Evolutionary conservation across 768 basidiomycete species (phyloP), one percentile per base, ranked within the genome.

Genomic region (Boletus barrowsii): DNA sequence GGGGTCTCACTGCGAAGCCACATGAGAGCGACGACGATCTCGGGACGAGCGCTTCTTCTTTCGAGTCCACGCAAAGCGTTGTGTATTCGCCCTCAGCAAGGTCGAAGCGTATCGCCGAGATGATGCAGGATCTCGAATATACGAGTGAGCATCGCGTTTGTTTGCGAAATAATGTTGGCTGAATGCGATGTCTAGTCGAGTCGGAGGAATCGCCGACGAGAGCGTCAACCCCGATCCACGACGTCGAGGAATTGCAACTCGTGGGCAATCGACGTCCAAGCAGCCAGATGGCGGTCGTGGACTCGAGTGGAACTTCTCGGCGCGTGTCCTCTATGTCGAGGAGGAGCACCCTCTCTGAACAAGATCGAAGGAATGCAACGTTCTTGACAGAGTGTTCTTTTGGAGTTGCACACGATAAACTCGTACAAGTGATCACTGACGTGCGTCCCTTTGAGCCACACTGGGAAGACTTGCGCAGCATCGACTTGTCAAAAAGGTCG

Each of bases 351-450:
- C 61, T 63, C 37, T 71, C 71, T 49, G 67, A 65, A 50, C 70
- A 58, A 64, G 68, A 57, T 64, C 53, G 56, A 61, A 64, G 53
- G 62, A 76, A 87, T 59, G 80, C 77, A 10, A 88, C 87, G 1
- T 96, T 88, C 75, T 76, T 98, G 58, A 98, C 96, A 11, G 95
- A 98, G 67, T 98, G 95, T 67, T 98, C 95, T 40, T 99, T 99
- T 67, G 93, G 83, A 15, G 86, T 98, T 42, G 82, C 93, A n/a
- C 91, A 92, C 63, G 96, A 98, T 67, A 82, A 83, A 42, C 81
- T 99, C 6, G 88, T 98, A 2, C 83, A 90, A 68, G 85, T 91
- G 62, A 92, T 99, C 65, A 98, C 95, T 41, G 94, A 98, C 63
- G 84, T 94, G 13, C 88, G 94, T 66, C 93, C 95, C 18, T 97